These are phyloP conservation scores for Chalara sp. DNA, from an alignment of 2,329 filamentous ascomycete genomes.

Conservation along the genomic window DNA sequence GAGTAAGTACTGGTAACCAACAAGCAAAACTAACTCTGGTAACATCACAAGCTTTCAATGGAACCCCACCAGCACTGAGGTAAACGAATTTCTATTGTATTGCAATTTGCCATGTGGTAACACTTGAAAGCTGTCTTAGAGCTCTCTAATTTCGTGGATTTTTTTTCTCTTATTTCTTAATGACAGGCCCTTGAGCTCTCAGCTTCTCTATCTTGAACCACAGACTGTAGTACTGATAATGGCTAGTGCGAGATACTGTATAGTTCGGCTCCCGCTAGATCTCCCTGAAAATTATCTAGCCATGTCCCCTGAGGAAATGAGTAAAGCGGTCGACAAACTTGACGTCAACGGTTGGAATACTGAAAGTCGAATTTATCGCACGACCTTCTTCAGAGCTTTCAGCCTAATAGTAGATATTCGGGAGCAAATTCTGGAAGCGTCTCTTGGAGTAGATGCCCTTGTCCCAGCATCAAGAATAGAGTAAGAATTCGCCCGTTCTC, in stretches of 20 bases:
- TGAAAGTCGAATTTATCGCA: constrained; percentile 10
- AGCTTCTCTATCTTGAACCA: too few species aligned
- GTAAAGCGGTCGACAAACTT: constrained; percentile 9
- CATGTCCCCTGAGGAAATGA: constrained; percentile 13
- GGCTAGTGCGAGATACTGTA: constrained; percentile 15
- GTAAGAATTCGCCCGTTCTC: constrained; percentile 6
- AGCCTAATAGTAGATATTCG: constrained; percentile 14
- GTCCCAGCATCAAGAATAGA: constrained; percentile 15
- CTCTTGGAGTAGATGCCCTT: constrained; percentile 20
- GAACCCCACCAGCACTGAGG: constrained; percentile 18
- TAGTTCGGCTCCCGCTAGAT: constrained; percentile 19
- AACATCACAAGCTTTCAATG: constrained; percentile 13
- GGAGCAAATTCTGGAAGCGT: constrained; percentile 24
- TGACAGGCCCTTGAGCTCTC: too few species aligned
- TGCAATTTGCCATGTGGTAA: too few species aligned
- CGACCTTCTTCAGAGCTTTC: constrained; percentile 14
- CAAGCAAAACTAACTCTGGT: too few species aligned
- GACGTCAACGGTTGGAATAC: constrained; percentile 22
- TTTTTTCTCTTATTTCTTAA: too few species aligned
- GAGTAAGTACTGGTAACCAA: too few species aligned
- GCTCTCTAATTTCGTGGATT: too few species aligned
- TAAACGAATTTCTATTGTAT: too few species aligned
- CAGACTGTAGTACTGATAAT: too few species aligned
- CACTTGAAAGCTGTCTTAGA: too few species aligned
- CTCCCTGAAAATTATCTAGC: constrained; percentile 19